Percentiles rank a stretch among this genome's conserved stretches.
These are phyloP conservation scores for Chalciporus chontae DNA, from an alignment of 768 basidiomycete genomes.

Conservation along the genomic window DNA sequence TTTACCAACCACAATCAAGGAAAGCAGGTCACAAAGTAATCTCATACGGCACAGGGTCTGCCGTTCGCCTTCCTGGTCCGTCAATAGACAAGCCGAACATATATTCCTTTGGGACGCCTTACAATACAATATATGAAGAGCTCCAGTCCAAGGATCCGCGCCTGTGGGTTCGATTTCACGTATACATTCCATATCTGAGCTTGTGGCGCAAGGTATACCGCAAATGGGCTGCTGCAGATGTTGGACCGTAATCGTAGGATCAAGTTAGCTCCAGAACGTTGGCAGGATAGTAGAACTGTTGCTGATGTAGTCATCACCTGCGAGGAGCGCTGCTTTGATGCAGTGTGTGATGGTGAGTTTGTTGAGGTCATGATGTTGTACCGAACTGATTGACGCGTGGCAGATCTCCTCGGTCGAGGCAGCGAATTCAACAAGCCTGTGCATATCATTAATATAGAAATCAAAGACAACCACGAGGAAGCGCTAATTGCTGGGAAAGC, in stretches of 20 bases:
- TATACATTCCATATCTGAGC: slow-evolving; percentile 5
- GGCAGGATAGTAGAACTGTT: slow-evolving; percentile 87
- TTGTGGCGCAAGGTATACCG: slow-evolving; percentile 64
- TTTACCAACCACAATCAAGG: slow-evolving; percentile 40
- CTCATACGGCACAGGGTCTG: slow-evolving; percentile 95
- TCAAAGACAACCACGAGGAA: slow-evolving; percentile 99
- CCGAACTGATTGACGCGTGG: slow-evolving; percentile 10
- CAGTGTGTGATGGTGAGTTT: slow-evolving; percentile 90
- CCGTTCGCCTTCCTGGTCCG: slow-evolving; percentile 92
- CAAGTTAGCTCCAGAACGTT: slow-evolving; percentile 91
- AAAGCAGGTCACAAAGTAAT: slow-evolving; percentile 90
- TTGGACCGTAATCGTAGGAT: slow-evolving; percentile 91
- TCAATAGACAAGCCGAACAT: slow-evolving; percentile 98
- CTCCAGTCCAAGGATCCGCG: slow-evolving; percentile 76
- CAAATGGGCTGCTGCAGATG: slow-evolving; percentile 94
- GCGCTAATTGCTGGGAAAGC: slow-evolving; percentile 94
- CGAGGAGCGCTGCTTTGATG: slow-evolving; percentile 97
- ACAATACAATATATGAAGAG: slow-evolving; percentile 93
- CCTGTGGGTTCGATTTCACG: slow-evolving; percentile 53
- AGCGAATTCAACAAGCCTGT: slow-evolving; percentile 93
- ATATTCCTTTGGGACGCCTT: slow-evolving; percentile 94
- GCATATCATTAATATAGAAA: slow-evolving; percentile 96
- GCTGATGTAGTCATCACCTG: slow-evolving; percentile 99
- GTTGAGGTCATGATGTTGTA: slow-evolving; percentile 8
- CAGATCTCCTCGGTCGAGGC: slow-evolving; percentile 82